Base-by-base conservation (phyloP, 768 basidiomycete genomes). In the Clitopilus passeckerianus region DNA sequence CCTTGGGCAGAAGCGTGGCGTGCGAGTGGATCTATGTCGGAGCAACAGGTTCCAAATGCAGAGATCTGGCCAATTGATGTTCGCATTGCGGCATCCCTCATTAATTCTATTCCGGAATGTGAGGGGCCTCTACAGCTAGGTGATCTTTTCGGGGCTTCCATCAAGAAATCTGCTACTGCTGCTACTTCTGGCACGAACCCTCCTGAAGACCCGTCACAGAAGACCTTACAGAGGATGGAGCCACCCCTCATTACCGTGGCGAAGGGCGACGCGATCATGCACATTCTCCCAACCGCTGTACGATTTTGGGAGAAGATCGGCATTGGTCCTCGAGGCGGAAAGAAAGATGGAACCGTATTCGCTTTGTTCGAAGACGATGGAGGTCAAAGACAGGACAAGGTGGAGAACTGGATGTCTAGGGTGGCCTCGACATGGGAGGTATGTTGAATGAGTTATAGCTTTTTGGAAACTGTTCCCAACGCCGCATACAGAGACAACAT, bases 291-390 rank as follows among this genome's bases (percentile, higher is more conserved):
- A 1, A 71, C 90, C 4, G 87, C 91, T 0, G 67, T 94, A 22
- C 80, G 86, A 1, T 94, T 93, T 69, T 94, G 93, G 92, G 87
- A 90, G 64, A 94, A 92, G 68, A 78, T 93, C 12, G 91, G 90
- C 0, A 68, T 95, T 46, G 77, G 78, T 15, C 93, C 93, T 0
- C 78, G 81, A 53, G 80, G 80, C 34, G 93, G 93, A 6, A 75
- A 73, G 59, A 93, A 94, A 72, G 79, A 93, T 63, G 77, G 90
- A 4, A 80, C 77, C 1, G 83, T 82, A 1, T 91, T 86, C 69
- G 83, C 86, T 0, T 72, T 93, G 53, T 88, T 84, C 57, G 90
- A 93, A 64, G 83, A 85, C 20, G 77, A 78, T 9, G 79, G 78
- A 1, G 75, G 77, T 20, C 77, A 78, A n/a, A 76, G 75, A 50